A percentile compares a stretch with the other conserved stretches of the same genome.
Conservation (phyloP, 1,284 basidiomycete species). For the Volvariella surrecta region DNA sequence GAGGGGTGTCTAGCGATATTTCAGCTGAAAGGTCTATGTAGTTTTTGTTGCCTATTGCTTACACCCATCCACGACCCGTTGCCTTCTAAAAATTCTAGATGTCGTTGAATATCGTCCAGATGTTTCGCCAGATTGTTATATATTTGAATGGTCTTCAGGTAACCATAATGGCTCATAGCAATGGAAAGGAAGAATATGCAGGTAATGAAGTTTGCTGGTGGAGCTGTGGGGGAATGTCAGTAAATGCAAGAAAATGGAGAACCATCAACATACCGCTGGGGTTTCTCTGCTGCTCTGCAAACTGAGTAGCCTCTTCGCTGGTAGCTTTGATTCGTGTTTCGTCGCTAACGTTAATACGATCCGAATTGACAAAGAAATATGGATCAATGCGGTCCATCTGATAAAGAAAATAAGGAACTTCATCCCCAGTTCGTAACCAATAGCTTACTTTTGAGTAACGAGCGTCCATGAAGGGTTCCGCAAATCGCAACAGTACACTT, state of each 20-base stretch:
- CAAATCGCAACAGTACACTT: constrained; percentile 75
- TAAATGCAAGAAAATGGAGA: constrained; percentile 1
- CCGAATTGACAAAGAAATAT: constrained; percentile 68
- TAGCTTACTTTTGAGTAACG: constrained; percentile 73
- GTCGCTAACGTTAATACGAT: constrained; percentile 69
- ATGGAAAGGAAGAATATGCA: constrained; percentile 89
- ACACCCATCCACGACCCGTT: constrained; percentile 77
- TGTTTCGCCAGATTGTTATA: constrained; percentile 68
- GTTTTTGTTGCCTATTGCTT: constrained; percentile 15
- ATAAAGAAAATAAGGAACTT: constrained; percentile 5
- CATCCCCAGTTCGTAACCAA: constrained; percentile 1
- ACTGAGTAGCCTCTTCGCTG: constrained; percentile 72
- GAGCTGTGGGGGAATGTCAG: constrained; percentile 22
- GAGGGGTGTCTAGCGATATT: constrained; percentile 41
- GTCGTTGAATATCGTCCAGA: constrained; percentile 70
- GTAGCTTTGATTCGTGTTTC: constrained; percentile 91
- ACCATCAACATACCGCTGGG: constrained; percentile 26
- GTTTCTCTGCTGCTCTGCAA: constrained; percentile 46
- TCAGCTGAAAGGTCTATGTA: constrained; percentile 1
- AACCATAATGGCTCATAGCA: constrained; percentile 82
- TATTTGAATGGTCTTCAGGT: constrained; percentile 71
- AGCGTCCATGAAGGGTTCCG: constrained; percentile 96
- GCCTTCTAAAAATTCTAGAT: constrained; percentile 70
- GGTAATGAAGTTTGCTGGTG: constrained; percentile 86
- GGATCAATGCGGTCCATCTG: constrained; percentile 91